A percentile compares a stretch with the other conserved stretches of the same genome.
Conservation (phyloP, 176 grass and related monocot genomes). For the Ananas comosus region DNA sequence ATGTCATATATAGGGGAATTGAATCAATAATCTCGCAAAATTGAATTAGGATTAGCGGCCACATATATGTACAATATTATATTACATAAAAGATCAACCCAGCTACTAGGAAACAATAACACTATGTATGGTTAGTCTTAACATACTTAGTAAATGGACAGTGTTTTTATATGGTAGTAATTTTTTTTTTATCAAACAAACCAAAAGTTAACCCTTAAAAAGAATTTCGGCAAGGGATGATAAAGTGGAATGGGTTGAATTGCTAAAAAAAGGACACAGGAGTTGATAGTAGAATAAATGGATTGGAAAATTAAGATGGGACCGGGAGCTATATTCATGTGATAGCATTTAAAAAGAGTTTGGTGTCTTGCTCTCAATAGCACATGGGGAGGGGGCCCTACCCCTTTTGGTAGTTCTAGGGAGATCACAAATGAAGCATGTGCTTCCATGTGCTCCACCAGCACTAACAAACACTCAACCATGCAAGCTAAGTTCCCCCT, state of each 20-base stretch:
- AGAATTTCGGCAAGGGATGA: no score
- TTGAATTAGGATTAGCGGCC: no score
- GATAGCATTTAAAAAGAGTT: conserved; percentile 1
- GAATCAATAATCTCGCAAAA: no score
- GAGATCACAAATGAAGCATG: background rate
- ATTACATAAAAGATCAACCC: no score
- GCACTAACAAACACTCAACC: background rate
- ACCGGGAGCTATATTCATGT: background rate
- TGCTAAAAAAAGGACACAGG: background rate
- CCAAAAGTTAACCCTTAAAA: no score
- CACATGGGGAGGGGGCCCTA: conserved; percentile 6
- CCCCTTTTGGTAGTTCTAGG: background rate
- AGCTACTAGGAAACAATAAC: no score
- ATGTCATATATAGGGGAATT: no score
- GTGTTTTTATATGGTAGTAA: no score
- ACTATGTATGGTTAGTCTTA: no score
- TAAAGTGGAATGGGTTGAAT: background rate
- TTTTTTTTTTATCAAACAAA: no score
- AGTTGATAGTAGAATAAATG: background rate
- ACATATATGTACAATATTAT: no score
- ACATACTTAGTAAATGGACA: no score
- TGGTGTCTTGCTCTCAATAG: background rate
- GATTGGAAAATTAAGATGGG: background rate
- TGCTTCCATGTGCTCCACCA: conserved; percentile 8
- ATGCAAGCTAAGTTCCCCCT: background rate